Base-by-base conservation (phyloP, 192 early-diverging fungal species). In the Coemansia erecta region DNA sequence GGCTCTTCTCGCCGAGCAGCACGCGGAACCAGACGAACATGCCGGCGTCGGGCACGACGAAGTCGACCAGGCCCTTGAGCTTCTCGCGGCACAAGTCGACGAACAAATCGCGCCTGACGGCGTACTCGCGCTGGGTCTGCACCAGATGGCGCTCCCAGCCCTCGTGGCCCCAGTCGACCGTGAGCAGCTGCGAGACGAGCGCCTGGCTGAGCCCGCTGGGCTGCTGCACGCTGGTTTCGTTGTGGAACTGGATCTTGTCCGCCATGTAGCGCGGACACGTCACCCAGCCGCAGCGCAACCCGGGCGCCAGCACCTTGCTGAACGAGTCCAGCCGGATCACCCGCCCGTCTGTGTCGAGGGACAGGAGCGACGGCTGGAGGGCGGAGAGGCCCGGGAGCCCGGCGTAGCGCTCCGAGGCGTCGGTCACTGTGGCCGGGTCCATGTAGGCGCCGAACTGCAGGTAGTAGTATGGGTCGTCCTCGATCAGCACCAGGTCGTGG, bases 381-480 rank as follows among this genome's bases (percentile, higher is more conserved):
- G 42, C 23, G 0, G 39, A 31, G 4, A 76, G 19, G 0, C 77
- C 72, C 0, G 72, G 69, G 23, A 70, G 51, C 5, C 64, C 58
- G 4, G 35, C 37, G 42, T 61, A 70, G 49, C 70, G 66, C 28
- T 68, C 71, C 47, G 49, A 53, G 3, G 54, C 19, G 23, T 59
- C 55, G 7, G 21, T 28, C 18, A 55, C 26, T n/a, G 56, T 53
- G 22, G 44, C 14, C 8, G 58, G 56, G 22, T 56, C 47, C 19
- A 23, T 49, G 50, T 71, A 77, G 18, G 61, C 58, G 23, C 71
- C 72, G 53, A 86, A 84, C 75, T 96, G 94, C 31, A 98, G 70
- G 53, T 92, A 95, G 61, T 91, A 95, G 67, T 98, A 98, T 15
- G 95, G 94, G 68, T 97, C 95, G 61, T 98, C 96, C 68, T 98